These are phyloP conservation scores for Plenodomus tracheiphilus DNA, from an alignment of 2,329 filamentous ascomycete genomes.

Conservation along the genomic window DNA sequence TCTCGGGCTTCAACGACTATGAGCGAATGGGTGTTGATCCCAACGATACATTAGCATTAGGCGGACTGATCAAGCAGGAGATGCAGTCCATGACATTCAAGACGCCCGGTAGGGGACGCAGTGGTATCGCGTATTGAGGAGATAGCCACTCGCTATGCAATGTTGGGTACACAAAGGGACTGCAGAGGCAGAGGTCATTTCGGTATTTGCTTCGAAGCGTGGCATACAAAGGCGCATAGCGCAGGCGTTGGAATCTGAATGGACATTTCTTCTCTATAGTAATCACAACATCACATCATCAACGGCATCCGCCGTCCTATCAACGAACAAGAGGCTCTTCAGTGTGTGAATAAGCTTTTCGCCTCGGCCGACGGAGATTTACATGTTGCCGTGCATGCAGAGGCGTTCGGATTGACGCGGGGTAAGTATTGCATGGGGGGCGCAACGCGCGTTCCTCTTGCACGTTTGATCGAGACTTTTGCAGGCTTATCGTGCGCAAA, in stretches of 20 bases:
- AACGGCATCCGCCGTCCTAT: not conserved
- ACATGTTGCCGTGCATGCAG: not conserved
- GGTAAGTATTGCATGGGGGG: not conserved
- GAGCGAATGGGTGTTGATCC: conserved; percentile 46
- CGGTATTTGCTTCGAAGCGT: not conserved
- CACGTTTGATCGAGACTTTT: not conserved
- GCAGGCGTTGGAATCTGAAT: conserved; percentile 5
- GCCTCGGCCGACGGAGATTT: not conserved
- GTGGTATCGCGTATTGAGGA: conserved; percentile 31
- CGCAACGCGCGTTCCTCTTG: not conserved
- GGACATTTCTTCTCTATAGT: not conserved
- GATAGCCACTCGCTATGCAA: not conserved
- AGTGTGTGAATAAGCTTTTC: not conserved
- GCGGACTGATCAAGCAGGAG: conserved; percentile 32
- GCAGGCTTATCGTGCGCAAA: not conserved
- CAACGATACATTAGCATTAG: conserved; percentile 40
- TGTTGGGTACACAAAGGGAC: not conserved
- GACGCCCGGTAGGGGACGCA: conserved; percentile 29
- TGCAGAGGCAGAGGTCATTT: not conserved
- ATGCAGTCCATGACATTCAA: conserved; percentile 42
- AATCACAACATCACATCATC: too few relatives aligned
- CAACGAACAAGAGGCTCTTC: not conserved
- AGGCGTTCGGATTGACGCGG: not conserved
- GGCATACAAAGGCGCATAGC: conserved; percentile 2
- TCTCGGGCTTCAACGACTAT: conserved; percentile 67